Conservation (phyloP, 495 filamentous ascomycete genomes). For the Tetracladium setigerum region DNA sequence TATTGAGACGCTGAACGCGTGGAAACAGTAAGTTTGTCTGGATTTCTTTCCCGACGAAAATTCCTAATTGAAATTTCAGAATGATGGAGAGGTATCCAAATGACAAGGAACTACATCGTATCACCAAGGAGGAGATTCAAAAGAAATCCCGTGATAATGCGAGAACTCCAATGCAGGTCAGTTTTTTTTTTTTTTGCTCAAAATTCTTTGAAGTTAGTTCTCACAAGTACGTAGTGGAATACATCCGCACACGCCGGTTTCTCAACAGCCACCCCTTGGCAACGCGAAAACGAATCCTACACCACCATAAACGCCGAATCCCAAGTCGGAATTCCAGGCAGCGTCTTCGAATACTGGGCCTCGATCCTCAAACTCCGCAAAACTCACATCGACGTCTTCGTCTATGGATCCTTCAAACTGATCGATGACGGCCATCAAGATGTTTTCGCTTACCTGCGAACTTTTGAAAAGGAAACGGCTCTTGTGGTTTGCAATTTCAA, state of each 20-base stretch:
- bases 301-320: constrained; percentile 39
- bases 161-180: constrained; percentile 49
- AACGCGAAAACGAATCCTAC: constrained; percentile 48
- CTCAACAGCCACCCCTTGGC: constrained; percentile 44
- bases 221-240: constrained; percentile 34
- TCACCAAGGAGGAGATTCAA: constrained; percentile 24
- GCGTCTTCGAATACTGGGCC: constrained; percentile 41
- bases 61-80: background rate
- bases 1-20: constrained; percentile 60
- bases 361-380: constrained; percentile 33
- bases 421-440: constrained; percentile 29
- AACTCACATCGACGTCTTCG: constrained; percentile 33
- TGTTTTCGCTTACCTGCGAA: constrained; percentile 27
- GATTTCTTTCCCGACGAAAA: background rate
- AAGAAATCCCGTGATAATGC: constrained; percentile 48
- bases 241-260: constrained; percentile 41
- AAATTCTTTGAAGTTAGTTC: background rate
- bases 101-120: constrained; percentile 10
- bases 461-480: constrained; percentile 3
- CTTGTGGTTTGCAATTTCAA: constrained; percentile 12
- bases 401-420: constrained; percentile 37
- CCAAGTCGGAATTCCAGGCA: constrained; percentile 32
- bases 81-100: constrained; percentile 4
- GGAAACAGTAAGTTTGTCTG: constrained; percentile 11
- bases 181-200: background rate